Base-by-base conservation (phyloP, 2,329 filamentous ascomycete species). In the Fusarium pseudonygamai region DNA sequence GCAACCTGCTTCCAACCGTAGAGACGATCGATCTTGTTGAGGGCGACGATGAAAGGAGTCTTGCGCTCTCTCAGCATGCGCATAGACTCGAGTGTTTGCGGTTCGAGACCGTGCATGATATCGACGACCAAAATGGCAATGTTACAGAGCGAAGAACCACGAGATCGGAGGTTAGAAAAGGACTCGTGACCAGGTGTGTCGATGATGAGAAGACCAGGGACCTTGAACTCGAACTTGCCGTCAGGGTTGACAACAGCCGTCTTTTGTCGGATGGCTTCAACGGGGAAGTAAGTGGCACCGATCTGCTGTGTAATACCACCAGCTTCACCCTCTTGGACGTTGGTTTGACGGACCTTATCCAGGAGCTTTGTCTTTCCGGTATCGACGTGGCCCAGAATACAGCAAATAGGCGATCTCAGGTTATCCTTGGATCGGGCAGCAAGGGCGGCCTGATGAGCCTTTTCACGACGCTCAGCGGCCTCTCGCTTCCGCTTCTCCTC, bases 261-360 rank as follows among this genome's bases (percentile, higher is more conserved):
- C 89, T 99, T 99, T 82, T 95, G 92, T 84, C 90, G 89, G 80
- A 99, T 92, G 68, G 96, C 94, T 60, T 98, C 96, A 40, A 96
- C 92, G 13, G 96, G 97, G 89, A 99, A 99, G 87, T 98, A 99
- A 6, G 96, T 99, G 58, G 96, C 96, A 92, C 96, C 96, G 80
- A 99, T 99, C 84, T 99, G 96, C 85, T 99, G 96, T 13, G 96
- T 99, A 80, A 99, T 99, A 91, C 96, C 96, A 88, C 96, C 97
- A 45, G 96, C 97, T 89, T 99, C 96, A 79, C 96, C 96, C 85
- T 98, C 96, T 81, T 99, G 97, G 40, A 99, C 96, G 81, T 99
- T 98, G 65, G 96, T 98, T 84, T 98, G 95, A 79, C 96, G 93
- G 80, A 99, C 94, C 87, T 99, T 99, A 87, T 99, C 96, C 66